Conservation (phyloP, 306 rosid genomes). For the Vigna mungo region DNA sequence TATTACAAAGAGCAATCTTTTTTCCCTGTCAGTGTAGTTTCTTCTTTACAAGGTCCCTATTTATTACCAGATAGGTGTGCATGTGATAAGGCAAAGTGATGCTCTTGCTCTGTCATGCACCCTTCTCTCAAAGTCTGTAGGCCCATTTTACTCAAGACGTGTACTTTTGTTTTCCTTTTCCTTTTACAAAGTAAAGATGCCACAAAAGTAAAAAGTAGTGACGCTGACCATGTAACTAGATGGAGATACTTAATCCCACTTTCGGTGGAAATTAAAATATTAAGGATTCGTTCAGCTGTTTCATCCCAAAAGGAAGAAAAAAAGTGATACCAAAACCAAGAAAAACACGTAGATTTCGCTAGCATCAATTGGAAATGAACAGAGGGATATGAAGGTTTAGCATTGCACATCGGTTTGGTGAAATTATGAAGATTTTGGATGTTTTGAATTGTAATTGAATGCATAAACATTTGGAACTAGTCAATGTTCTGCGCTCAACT, state of each 20-base stretch:
- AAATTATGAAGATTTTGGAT: neutral
- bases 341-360: neutral
- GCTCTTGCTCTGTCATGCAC: neutral
- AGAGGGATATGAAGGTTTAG: neutral
- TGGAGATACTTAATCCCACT: neutral
- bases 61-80: neutral
- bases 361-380: neutral
- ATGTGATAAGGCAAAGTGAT: neutral
- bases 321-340: neutral
- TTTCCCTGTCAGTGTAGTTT: neutral
- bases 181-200: constrained; percentile 15
- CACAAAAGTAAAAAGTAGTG: neutral
- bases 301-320: neutral
- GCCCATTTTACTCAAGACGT: neutral
- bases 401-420: neutral
- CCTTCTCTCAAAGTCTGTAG: neutral
- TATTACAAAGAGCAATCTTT: neutral
- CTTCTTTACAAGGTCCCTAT: neutral
- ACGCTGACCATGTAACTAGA: neutral
- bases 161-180: neutral
- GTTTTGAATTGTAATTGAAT: neutral
- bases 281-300: neutral
- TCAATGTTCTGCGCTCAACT: no score
- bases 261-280: neutral
- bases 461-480: no score